phyloP scores from a whole-genome alignment of 192 early-diverging fungal species.

The Podila minutissima region DNA sequence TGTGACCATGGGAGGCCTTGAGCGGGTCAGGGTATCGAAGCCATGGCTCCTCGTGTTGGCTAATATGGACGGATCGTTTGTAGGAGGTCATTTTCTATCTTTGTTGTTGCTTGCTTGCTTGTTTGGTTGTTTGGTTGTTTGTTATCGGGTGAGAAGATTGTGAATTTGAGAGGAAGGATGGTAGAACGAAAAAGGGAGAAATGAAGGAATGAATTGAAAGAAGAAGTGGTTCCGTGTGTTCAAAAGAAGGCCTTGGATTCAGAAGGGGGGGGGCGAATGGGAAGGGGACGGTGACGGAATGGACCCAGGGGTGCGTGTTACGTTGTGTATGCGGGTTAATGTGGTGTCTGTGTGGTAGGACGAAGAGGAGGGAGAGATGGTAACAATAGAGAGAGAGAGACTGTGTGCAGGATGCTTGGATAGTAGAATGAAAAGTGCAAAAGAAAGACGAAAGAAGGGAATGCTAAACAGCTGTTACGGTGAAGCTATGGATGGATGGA shows the following conservation, averaged over 20 bases:
- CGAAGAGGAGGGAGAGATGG: neutral
- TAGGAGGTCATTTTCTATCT: neutral
- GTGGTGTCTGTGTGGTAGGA: neutral
- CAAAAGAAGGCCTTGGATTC: too few species aligned
- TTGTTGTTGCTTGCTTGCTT: neutral
- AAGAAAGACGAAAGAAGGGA: neutral
- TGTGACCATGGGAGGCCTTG: conserved; percentile 32
- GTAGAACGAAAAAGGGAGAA: neutral
- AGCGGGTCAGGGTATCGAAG: conserved; percentile 31
- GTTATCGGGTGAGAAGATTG: neutral
- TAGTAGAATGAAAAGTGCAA: neutral
- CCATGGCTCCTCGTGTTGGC: conserved; percentile 29
- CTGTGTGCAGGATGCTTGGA: too few species aligned
- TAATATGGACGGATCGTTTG: neutral
- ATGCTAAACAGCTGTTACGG: conserved; percentile 1
- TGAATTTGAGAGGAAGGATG: neutral
- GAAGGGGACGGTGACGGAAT: conserved; percentile 1
- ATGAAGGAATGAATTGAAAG: neutral
- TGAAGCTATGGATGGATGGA: neutral
- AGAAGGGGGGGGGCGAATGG: neutral
- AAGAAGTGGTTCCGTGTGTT: neutral
- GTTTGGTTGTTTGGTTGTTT: neutral
- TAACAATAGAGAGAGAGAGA: neutral
- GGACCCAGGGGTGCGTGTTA: neutral
- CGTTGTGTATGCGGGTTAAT: too few species aligned